Conservation (phyloP, 2,329 filamentous ascomycete genomes). For the Polytolypa hystricis region DNA sequence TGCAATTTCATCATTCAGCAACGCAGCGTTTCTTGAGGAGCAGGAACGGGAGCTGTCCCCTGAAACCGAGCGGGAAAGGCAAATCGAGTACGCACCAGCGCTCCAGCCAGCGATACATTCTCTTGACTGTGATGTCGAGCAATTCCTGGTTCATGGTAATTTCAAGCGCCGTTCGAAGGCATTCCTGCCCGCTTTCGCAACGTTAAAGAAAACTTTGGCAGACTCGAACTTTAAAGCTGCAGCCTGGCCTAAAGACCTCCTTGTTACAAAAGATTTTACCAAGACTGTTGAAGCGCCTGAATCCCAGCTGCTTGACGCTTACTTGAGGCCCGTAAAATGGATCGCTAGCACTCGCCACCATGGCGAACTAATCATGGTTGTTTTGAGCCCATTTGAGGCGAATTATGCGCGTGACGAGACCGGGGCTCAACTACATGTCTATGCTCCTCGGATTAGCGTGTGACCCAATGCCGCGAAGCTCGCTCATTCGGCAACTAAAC, state of each 20-base stretch:
- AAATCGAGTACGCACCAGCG: conserved; percentile 39
- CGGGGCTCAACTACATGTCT: conserved; percentile 38
- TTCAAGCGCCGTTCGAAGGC: conserved; percentile 14
- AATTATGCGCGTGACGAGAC: conserved; percentile 32
- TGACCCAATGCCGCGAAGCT: conserved; percentile 10
- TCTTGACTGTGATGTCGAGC: background rate
- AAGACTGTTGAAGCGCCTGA: conserved; percentile 27
- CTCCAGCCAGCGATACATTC: conserved; percentile 30
- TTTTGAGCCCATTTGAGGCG: conserved; percentile 52
- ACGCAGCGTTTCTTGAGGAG: conserved; percentile 46
- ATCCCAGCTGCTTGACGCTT: conserved; percentile 31
- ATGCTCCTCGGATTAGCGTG: conserved; percentile 32
- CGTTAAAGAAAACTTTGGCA: conserved; percentile 26
- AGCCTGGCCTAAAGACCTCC: conserved; percentile 29
- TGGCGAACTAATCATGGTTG: conserved; percentile 24
- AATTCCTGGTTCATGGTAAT: background rate
- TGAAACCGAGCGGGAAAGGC: conserved; percentile 48
- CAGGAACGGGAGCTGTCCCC: conserved; percentile 52
- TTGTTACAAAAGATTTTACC: conserved; percentile 42
- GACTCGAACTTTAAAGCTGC: background rate
- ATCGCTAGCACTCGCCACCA: conserved; percentile 27
- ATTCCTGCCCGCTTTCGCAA: conserved; percentile 36
- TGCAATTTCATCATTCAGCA: conserved; percentile 18
- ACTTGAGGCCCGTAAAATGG: conserved; percentile 44
- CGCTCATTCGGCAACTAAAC: conserved; percentile 39